phyloP scores from a whole-genome alignment of 257 asterid genomes.

The Solanum chilense region DNA sequence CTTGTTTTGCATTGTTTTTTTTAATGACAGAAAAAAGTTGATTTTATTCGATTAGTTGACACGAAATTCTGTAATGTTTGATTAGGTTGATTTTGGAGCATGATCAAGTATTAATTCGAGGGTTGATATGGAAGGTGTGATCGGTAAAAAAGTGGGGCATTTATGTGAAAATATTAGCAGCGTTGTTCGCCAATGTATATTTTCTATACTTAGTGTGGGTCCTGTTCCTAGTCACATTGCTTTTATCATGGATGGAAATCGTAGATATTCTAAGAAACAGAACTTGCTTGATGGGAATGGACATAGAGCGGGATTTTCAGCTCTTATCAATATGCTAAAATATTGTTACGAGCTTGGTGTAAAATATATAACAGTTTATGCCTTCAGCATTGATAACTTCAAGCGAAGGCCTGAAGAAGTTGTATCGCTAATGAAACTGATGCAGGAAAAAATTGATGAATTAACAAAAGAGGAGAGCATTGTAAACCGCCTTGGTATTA shows the following conservation, averaged over 20 bases:
- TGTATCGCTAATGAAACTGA: slow-evolving; percentile 58
- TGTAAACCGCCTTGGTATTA: slow-evolving; percentile 49
- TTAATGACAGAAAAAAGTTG: not conserved
- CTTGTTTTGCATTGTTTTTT: not conserved
- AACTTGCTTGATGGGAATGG: slow-evolving; percentile 48
- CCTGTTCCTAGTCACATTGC: slow-evolving; percentile 63
- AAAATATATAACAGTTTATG: slow-evolving; percentile 50
- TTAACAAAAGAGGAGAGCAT: slow-evolving; percentile 44
- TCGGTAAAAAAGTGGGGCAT: not conserved
- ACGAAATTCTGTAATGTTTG: not conserved
- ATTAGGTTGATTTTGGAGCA: slow-evolving; percentile 1
- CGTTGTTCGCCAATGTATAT: slow-evolving; percentile 5
- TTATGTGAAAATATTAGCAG: not conserved
- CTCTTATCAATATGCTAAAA: slow-evolving; percentile 50
- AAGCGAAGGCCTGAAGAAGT: slow-evolving; percentile 75
- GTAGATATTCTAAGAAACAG: slow-evolving; percentile 55
- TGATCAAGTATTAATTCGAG: not conserved
- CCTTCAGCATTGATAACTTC: slow-evolving; percentile 82
- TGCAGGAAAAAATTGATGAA: slow-evolving; percentile 59
- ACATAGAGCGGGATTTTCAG: slow-evolving; percentile 41
- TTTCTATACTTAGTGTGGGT: slow-evolving; percentile 40
- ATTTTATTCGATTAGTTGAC: not conserved
- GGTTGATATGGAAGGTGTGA: slow-evolving; percentile 4
- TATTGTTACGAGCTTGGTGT: slow-evolving; percentile 61
- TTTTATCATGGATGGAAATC: slow-evolving; percentile 80